Evolutionary conservation across 1,139 yeast species (phyloP).

Genomic region (Kurtzmaniella quercitrusa): DNA sequence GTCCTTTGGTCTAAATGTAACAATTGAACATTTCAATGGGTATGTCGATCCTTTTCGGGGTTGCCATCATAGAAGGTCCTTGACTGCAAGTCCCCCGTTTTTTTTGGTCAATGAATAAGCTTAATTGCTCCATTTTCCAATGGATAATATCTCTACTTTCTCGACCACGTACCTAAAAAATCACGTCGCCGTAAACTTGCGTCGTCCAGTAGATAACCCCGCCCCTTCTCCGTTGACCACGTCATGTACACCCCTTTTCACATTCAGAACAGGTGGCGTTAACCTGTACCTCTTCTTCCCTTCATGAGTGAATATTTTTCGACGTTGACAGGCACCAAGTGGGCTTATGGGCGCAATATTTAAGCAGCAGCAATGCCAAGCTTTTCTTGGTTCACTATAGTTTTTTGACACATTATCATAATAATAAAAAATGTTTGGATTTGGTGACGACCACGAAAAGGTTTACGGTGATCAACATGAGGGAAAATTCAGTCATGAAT

Average conservation of each 20-base stretch:
- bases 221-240: neutral
- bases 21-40: no score
- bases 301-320: neutral
- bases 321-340: neutral
- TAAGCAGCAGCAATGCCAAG: neutral
- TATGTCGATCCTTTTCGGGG: no score
- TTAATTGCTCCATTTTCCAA: no score
- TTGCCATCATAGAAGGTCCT: no score
- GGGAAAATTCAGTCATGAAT: slow-evolving; percentile 29
- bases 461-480: slow-evolving; percentile 29
- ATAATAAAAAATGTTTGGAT: slow-evolving; percentile 14
- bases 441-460: slow-evolving; percentile 28
- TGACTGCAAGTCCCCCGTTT: no score
- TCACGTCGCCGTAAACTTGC: no score
- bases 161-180: no score
- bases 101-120: no score
- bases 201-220: no score
- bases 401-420: neutral
- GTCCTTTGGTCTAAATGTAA: no score
- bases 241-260: neutral
- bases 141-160: no score
- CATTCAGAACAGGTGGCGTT: neutral
- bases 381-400: neutral
- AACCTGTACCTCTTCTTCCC: neutral
- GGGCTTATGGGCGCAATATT: neutral